phyloP scores from a whole-genome alignment of 2,329 filamentous ascomycete species.

The Nemania diffusa region DNA sequence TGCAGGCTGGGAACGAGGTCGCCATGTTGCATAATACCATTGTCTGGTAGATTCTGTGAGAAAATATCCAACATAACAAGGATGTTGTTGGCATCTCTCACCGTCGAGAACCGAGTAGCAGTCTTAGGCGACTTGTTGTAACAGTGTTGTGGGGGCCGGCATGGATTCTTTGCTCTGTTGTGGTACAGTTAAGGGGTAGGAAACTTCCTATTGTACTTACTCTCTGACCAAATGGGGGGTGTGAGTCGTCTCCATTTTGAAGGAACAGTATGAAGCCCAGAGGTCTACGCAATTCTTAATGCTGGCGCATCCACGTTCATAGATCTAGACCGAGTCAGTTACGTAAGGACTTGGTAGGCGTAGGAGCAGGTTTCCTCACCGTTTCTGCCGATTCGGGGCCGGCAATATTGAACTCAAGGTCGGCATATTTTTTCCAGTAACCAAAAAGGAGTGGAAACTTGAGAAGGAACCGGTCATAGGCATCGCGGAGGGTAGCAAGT shows the following conservation, averaged over 20 bases:
- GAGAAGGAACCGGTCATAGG: conserved; percentile 91
- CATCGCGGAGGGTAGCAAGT: conserved; percentile 84
- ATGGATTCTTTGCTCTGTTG: conserved; percentile 52
- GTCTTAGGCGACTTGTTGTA: conserved; percentile 48
- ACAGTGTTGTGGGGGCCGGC: conserved; percentile 44
- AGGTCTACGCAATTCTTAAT: conserved; percentile 94
- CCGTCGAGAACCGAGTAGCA: conserved; percentile 61
- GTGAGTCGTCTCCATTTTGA: conserved; percentile 98
- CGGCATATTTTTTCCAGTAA: conserved; percentile 99
- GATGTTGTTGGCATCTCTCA: conserved; percentile 77
- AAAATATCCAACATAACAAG: conserved; percentile 67
- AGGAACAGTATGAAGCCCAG: conserved; percentile 96
- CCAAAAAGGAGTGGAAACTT: conserved; percentile 97
- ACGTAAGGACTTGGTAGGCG: conserved; percentile 16
- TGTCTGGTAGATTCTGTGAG: conserved; percentile 74
- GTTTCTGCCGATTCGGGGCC: conserved; percentile 97
- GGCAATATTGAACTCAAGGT: conserved; percentile 95
- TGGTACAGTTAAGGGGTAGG: conserved; percentile 72
- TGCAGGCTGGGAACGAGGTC: conserved; percentile 52
- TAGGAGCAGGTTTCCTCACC: conserved; percentile 59
- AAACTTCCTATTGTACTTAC: conserved; percentile 86
- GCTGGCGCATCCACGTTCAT: conserved; percentile 93
- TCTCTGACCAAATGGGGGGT: conserved; percentile 96
- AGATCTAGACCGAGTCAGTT: conserved; percentile 70
- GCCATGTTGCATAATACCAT: conserved; percentile 58